phyloP scores from a whole-genome alignment of 805 yeast genomes.

The Hanseniaspora opuntiae region DNA sequence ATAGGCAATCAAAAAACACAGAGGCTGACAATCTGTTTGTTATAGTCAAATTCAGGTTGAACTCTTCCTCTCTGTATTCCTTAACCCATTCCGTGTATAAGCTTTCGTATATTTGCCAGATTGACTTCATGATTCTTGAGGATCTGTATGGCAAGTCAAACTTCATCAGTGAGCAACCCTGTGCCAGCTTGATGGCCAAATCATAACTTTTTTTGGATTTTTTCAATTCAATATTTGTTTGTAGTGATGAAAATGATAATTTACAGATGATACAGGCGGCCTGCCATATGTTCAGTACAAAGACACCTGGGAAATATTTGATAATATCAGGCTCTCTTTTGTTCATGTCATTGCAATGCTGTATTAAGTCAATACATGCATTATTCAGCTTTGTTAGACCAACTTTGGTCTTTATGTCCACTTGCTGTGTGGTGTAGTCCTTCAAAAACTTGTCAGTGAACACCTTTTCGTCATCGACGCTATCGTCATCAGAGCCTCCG shows the following conservation, averaged over 20 bases:
- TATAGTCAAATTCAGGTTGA: slow-evolving; percentile 39
- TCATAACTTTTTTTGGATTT: slow-evolving; percentile 60
- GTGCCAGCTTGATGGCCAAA: slow-evolving; percentile 52
- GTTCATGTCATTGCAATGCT: slow-evolving; percentile 53
- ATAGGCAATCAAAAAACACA: slow-evolving; percentile 79
- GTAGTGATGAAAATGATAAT: slow-evolving; percentile 61
- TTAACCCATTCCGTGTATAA: slow-evolving; percentile 40
- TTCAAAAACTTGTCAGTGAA: slow-evolving; percentile 4
- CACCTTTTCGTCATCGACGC: not conserved
- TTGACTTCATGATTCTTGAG: slow-evolving; percentile 82
- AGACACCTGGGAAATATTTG: slow-evolving; percentile 70
- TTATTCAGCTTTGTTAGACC: slow-evolving; percentile 70
- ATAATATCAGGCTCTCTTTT: slow-evolving; percentile 48
- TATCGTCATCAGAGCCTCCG: not conserved
- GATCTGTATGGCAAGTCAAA: slow-evolving; percentile 90
- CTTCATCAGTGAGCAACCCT: slow-evolving; percentile 70
- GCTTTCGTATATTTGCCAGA: slow-evolving; percentile 76
- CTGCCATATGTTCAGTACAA: slow-evolving; percentile 78
- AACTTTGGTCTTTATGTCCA: slow-evolving; percentile 45
- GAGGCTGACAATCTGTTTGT: slow-evolving; percentile 84
- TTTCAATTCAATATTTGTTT: slow-evolving; percentile 50
- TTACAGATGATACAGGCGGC: slow-evolving; percentile 74
- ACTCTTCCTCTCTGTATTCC: slow-evolving; percentile 17
- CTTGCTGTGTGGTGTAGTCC: slow-evolving; percentile 10
- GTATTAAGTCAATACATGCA: slow-evolving; percentile 58